Percentiles rank a stretch among this genome's conserved stretches.
Conservation (phyloP, 805 yeast species). For the Clavispora asparagi region DNA sequence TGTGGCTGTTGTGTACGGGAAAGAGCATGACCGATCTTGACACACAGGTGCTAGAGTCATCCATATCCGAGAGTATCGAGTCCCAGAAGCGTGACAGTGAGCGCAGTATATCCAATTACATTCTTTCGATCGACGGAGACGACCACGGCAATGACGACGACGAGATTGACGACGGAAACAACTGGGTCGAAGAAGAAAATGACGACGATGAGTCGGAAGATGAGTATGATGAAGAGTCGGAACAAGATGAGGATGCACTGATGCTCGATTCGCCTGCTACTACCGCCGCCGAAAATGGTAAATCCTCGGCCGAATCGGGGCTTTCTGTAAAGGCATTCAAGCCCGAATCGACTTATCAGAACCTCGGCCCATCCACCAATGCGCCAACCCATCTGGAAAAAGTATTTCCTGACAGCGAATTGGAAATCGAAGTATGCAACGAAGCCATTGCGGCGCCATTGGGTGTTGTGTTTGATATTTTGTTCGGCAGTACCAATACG, state of each 20-base stretch:
- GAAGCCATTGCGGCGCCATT: slow-evolving; percentile 56
- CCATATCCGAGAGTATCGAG: background rate
- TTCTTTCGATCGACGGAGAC: slow-evolving; percentile 14
- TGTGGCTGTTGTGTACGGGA: slow-evolving; percentile 49
- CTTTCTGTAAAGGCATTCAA: background rate
- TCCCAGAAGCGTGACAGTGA: background rate
- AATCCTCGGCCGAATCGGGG: background rate
- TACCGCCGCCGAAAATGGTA: background rate
- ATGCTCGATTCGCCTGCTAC: background rate
- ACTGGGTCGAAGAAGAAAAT: slow-evolving; percentile 3
- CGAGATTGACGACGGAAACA: background rate
- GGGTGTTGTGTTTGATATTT: slow-evolving; percentile 52
- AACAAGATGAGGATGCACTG: background rate
- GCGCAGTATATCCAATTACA: slow-evolving; percentile 10
- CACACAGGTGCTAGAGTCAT: background rate
- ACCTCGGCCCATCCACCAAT: slow-evolving; percentile 41
- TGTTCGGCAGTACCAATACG: slow-evolving; percentile 56
- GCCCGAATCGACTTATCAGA: slow-evolving; percentile 30
- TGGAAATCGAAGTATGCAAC: slow-evolving; percentile 54
- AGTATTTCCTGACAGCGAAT: slow-evolving; percentile 17
- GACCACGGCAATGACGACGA: slow-evolving; percentile 8
- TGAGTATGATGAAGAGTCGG: background rate
- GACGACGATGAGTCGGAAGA: background rate
- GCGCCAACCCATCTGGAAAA: slow-evolving; percentile 34
- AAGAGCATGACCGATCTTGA: slow-evolving; percentile 11